Evolutionary conservation across 1,284 basidiomycete genomes (phyloP).

Genomic region (Leccinum pachyderme): DNA sequence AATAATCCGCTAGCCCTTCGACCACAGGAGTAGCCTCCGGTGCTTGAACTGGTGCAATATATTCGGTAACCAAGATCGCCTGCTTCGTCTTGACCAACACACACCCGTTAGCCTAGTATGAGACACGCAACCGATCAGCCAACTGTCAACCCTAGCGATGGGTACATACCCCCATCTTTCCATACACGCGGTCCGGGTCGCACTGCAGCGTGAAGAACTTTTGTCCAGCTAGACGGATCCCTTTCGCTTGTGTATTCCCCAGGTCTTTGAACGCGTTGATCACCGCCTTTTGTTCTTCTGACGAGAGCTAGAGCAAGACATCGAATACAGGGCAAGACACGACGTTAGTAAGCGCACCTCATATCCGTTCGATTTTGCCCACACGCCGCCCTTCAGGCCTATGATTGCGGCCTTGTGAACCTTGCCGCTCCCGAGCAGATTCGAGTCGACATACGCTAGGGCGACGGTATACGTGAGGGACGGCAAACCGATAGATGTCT

Average conservation of each 20-base stretch:
- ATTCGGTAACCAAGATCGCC: slow-evolving; percentile 83
- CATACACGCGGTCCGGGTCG: slow-evolving; percentile 65
- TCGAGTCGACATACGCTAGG: slow-evolving; percentile 83
- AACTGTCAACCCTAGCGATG: not conserved
- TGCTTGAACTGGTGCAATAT: slow-evolving; percentile 69
- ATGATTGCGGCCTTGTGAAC: slow-evolving; percentile 82
- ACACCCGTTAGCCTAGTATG: slow-evolving; percentile 72
- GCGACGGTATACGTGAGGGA: not conserved
- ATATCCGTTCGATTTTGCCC: slow-evolving; percentile 78
- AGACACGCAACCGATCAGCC: not conserved
- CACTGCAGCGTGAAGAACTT: slow-evolving; percentile 82
- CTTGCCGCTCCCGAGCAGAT: slow-evolving; percentile 79
- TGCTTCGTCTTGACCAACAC: slow-evolving; percentile 87
- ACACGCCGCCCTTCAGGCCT: slow-evolving; percentile 83
- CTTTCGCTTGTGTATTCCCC: slow-evolving; percentile 49
- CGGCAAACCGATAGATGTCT: accelerated
- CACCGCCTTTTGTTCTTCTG: slow-evolving; percentile 75
- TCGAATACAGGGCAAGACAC: not conserved
- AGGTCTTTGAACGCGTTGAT: slow-evolving; percentile 53
- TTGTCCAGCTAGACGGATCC: slow-evolving; percentile 67
- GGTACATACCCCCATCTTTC: slow-evolving; percentile 75
- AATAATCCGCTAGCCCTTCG: slow-evolving; percentile 78
- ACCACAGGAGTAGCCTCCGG: slow-evolving; percentile 73
- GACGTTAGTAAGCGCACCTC: slow-evolving; percentile 17
- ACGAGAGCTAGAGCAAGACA: slow-evolving; percentile 52